Percentiles rank a stretch among this genome's conserved stretches.
Evolutionary conservation across 768 basidiomycete genomes (phyloP).

Genomic region (Mycena maculata): DNA sequence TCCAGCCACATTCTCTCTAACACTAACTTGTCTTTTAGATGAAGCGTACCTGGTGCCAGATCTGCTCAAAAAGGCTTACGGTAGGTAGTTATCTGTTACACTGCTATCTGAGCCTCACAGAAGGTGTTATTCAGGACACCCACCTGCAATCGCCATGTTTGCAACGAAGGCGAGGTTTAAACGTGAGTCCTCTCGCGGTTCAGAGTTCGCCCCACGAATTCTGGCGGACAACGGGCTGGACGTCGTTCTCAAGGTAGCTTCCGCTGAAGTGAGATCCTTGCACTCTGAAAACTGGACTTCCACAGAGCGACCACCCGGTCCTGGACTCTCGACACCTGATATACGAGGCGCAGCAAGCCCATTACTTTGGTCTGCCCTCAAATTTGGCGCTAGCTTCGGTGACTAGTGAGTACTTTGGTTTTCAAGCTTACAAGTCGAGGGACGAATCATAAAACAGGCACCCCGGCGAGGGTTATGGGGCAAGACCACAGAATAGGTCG

Average conservation of each 20-base stretch:
- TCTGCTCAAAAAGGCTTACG: constrained; percentile 77
- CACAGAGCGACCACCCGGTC: constrained; percentile 67
- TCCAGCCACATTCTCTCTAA: not conserved
- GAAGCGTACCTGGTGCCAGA: constrained; percentile 85
- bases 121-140: constrained; percentile 47
- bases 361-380: constrained; percentile 71
- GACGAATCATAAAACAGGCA: constrained; percentile 58
- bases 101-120: not conserved
- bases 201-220: constrained; percentile 81
- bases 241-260: constrained; percentile 81
- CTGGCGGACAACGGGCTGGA: constrained; percentile 77
- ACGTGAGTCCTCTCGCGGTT: constrained; percentile 74
- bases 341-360: constrained; percentile 77
- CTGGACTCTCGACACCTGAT: constrained; percentile 73
- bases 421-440: constrained; percentile 72
- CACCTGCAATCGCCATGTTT: constrained; percentile 83
- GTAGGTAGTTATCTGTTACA: constrained; percentile 37
- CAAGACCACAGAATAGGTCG: constrained; percentile 23
- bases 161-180: constrained; percentile 67
- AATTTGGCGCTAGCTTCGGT: constrained; percentile 71
- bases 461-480: not conserved
- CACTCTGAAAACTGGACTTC: not conserved
- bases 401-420: constrained; percentile 68
- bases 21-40: constrained; percentile 42
- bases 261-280: not conserved